Evolutionary conservation across 306 rosid genomes (phyloP).

Genomic region (Oemleria cerasiformis): DNA sequence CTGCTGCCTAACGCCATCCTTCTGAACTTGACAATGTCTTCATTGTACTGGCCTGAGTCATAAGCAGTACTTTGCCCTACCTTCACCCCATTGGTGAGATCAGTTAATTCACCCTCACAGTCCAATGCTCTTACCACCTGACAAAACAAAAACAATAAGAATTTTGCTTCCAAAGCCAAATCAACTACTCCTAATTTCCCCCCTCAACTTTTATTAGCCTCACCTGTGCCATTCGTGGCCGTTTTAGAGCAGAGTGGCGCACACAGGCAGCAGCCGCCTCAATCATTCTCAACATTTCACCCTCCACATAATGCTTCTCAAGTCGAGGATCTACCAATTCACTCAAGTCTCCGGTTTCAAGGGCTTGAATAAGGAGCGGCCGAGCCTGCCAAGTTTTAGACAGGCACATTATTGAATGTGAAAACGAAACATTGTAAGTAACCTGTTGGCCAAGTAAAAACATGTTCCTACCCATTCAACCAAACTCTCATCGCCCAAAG

Average conservation of each 20-base stretch:
- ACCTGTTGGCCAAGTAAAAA: slow-evolving; percentile 4
- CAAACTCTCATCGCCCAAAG: slow-evolving; percentile 93
- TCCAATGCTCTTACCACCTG: slow-evolving; percentile 89
- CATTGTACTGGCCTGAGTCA: slow-evolving; percentile 64
- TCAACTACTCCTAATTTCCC: background rate
- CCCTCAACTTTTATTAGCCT: background rate
- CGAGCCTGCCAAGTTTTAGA: slow-evolving; percentile 60
- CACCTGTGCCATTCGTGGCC: slow-evolving; percentile 96
- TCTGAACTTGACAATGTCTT: slow-evolving; percentile 58
- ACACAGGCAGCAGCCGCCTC: slow-evolving; percentile 96
- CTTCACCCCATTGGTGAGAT: slow-evolving; percentile 84
- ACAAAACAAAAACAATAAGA: slow-evolving; percentile 14
- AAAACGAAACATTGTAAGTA: slow-evolving; percentile 10
- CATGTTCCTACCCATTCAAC: slow-evolving; percentile 86
- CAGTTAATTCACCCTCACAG: slow-evolving; percentile 50
- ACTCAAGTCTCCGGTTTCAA: slow-evolving; percentile 57
- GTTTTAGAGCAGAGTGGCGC: slow-evolving; percentile 82
- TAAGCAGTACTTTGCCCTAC: slow-evolving; percentile 78
- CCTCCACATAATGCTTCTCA: slow-evolving; percentile 49
- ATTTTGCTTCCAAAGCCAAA: background rate
- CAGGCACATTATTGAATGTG: slow-evolving; percentile 17
- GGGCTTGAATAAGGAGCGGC: slow-evolving; percentile 62
- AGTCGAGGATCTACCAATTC: slow-evolving; percentile 71
- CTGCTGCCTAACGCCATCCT: slow-evolving; percentile 49
- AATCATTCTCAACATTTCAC: slow-evolving; percentile 75